Base-by-base conservation (phyloP, 1,139 yeast species). In the Protomyces pachydermus region DNA sequence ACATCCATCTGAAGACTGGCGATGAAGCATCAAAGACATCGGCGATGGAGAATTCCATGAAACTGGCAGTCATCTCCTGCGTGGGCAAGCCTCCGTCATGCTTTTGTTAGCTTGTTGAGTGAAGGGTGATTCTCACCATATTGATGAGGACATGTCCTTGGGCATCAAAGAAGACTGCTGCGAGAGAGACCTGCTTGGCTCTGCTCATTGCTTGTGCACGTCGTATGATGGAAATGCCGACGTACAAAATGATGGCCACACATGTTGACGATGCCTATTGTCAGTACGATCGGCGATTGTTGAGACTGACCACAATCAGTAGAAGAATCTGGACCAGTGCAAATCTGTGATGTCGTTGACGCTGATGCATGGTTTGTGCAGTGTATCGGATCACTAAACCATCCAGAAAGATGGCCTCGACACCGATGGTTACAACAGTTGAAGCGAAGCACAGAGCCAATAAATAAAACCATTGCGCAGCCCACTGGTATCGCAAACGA, bases 1-100 rank as follows among this genome's bases (percentile, higher is more conserved):
- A 62, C 52, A 61, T 61, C 65, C 65, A 61, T 14, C 32, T 39
- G 25, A 61, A 61, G 18, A 46, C 48, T 28, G 64, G 37, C 16
- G 42, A 34, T 12, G 55, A 34, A 14, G 54, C 16, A 3, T 61
- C 61, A 32, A 61, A 46, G 39, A 37, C 37, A 28, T 58, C 56
- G 12, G 35, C 39, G 9, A 32, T 20, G 28, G 65, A 58, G 25
- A 48, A 39, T 16, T 61, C 65, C 55, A 34, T 46, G 34, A 25
- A 23, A 2, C 18, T 20, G 38, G 39, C 45, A 10, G 65, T 58
- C 16, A 61, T 58, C 42, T 60, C 45, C 12, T 48, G 60, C 28
- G 34, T 32, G 23, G 63, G 60, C 18, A 61, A 32, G 38, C 42
- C 42, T n/a, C 65, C 65, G 37, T 61, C 46, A 18, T 42, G 46